Base-by-base conservation (phyloP, 805 yeast species). In the Osmozyma mogii region DNA sequence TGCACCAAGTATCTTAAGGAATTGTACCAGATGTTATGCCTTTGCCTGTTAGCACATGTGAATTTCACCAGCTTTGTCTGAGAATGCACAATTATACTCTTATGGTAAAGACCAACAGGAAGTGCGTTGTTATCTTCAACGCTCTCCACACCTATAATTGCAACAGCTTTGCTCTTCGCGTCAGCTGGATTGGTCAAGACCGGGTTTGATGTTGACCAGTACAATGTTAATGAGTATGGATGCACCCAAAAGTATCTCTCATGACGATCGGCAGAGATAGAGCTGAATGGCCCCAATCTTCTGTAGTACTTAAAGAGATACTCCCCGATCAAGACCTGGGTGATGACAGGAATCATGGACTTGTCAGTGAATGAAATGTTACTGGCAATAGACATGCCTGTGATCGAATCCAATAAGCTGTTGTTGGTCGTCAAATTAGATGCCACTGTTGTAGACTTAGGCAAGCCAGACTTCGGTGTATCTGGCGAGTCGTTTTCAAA, bases 161-260 rank as follows among this genome's bases (percentile, higher is more conserved):
- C 88, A 32, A 84, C 76, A 9, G 92, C 87, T 42, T 78, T 73
- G 3, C 94, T 81, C 45, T 71, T 76, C 18, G 71, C 74, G 3
- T 69, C 68, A 1, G 78, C 60, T 7, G 85, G 82, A 41, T 81
- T 78, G 3, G 75, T 70, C 27, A 81, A 50, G 0, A 79, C 80
- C 1, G 96, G 96, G 47, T 83, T 84, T 9, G 76, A 67, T 4
- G 72, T 68, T 3, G 89, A 78, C 98, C 98, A 89, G 54, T 84
- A 87, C 27, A 89, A 63, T 0, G 95, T 84, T 62, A 85, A 59
- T 6, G 92, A 80, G 54, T 88, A 88, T 3, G 98, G 97, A 56
- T 89, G 95, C 25, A 92, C 74, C 97, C 97, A 92, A 68, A 89
- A 89, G 59, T 75, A 89, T 41, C 96, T 70, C 49, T 82, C 92